Base-by-base conservation (phyloP, 768 basidiomycete genomes). In the Boletus vinaceobasis region DNA sequence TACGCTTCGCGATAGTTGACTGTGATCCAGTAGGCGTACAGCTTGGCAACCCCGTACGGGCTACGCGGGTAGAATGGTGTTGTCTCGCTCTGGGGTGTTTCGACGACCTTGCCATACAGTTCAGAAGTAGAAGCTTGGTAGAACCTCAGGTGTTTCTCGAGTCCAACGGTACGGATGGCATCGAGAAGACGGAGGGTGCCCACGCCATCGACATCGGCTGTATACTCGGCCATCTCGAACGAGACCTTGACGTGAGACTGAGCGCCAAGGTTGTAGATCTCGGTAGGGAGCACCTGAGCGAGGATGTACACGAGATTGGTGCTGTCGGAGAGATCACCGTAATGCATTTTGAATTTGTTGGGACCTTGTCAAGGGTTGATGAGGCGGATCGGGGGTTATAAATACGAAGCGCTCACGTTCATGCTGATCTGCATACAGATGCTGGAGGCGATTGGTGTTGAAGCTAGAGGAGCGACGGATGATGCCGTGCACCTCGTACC, bases 211-310 rank as follows among this genome's bases (percentile, higher is more conserved):
- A 98, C 95, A 66, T 98, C 96, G 48, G 91, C 94, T 0, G 96
- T 98, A 76, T 98, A 98, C 74, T 98, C 95, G 26, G 95, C 92
- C 93, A 98, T 96, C 73, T 98, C 96, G 72, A 98, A 98, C 27
- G 94, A 97, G 60, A 98, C 95, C 73, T 98, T 98, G 78, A 98
- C 95, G 76, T 98, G 95, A 40, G 91, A 93, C 72, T 98, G 95
- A 15, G 95, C 95, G 43, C 93, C 95, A 49, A 98, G 87, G 73
- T 98, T 98, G 83, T 97, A 98, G 57, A 98, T 87, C 74, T 98
- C 96, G 21, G 93, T 87, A 2, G 95, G 95, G 71, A 90, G 90
- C 52, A 97, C 93, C 64, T 92, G 86, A 4, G 96, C 88, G 70
- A 98, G 87, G 76, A 98, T 88, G 74, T 94, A 94, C 43, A 97